phyloP scores from a whole-genome alignment of 179 eudicot genomes.

The Corrigiola litoralis region DNA sequence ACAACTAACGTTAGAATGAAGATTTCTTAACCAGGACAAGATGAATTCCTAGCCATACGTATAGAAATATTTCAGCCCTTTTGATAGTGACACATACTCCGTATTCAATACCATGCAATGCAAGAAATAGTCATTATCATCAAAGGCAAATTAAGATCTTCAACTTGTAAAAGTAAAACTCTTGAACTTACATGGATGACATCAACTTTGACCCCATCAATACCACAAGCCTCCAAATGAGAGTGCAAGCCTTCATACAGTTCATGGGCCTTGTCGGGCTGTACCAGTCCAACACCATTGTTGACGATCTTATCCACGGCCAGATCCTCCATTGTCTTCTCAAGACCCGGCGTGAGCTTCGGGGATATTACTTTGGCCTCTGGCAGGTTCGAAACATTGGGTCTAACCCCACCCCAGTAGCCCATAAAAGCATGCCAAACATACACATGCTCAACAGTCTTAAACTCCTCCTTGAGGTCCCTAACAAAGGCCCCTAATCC shows the following conservation, averaged over 20 bases:
- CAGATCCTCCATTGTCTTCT: constrained; percentile 84
- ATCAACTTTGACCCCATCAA: constrained; percentile 94
- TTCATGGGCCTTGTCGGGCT: constrained; percentile 57
- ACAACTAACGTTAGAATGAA: background rate
- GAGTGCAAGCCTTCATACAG: constrained; percentile 85
- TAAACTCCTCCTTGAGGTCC: constrained; percentile 62
- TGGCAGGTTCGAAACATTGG: constrained; percentile 51
- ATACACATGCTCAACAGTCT: constrained; percentile 71
- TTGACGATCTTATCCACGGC: constrained; percentile 91
- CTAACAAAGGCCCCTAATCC: constrained; percentile 78
- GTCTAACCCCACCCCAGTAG: constrained; percentile 91
- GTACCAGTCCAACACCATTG: constrained; percentile 80
- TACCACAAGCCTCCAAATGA: constrained; percentile 67
- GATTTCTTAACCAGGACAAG: background rate
- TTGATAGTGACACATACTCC: too few relatives aligned
- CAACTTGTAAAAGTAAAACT: too few relatives aligned
- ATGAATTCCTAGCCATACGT: background rate
- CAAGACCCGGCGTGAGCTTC: constrained; percentile 58
- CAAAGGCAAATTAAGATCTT: background rate
- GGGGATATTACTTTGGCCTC: constrained; percentile 51
- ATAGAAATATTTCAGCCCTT: background rate
- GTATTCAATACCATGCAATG: too few relatives aligned
- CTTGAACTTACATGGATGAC: constrained; percentile 90
- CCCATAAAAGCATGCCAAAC: constrained; percentile 98
- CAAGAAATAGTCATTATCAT: background rate